Evolutionary conservation across 257 asterid species (phyloP), one percentile per base, ranked within the genome.

Genomic region (Paulownia fortunei): DNA sequence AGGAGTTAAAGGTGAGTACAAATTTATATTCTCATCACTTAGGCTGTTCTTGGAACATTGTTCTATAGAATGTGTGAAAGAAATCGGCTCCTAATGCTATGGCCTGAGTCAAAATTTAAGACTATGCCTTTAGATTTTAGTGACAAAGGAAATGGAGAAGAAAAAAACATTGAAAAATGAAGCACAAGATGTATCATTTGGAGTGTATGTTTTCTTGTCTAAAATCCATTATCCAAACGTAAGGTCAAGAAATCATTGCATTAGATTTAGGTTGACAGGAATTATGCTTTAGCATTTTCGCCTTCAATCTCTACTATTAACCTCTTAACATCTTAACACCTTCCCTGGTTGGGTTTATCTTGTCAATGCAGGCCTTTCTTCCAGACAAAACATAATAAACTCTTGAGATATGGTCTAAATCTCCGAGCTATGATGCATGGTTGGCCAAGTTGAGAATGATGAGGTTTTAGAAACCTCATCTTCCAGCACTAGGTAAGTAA

Each of bases 401-500:
- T 19, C 77, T 16, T n/a, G 34, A 23, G 82, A 73, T 47, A 74
- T 41, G 81, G 49, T 47, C 47, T 32, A 10, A 26, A 78, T 61
- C 73, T 74, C 44, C 15, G 72, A 80, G 82, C 73, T 56, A 46
- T 72, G 55, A 75, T 72, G 78, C 79, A 59, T 30, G 66, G 54
- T 39, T 60, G 72, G 60, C 77, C 79, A 64, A 74, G 79, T 83
- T 26, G 21, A 76, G 78, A 55, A 61, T 16, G 32, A 49, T 42
- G 79, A 54, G 72, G 78, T 62, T 60, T 69, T 61, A 55, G 83
- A 87, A 71, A 81, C 84, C 78, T 62, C 77, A 10, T 79, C 81
- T 77, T 70, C 82, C 67, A 75, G 85, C 77, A 51, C 44, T 85
- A 74, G 92, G 93, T 92, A 80, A 88, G 96, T 84, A 82, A 66